Base-by-base conservation (phyloP, 1,139 yeast genomes). In the Suhomyces bolitotheri region DNA sequence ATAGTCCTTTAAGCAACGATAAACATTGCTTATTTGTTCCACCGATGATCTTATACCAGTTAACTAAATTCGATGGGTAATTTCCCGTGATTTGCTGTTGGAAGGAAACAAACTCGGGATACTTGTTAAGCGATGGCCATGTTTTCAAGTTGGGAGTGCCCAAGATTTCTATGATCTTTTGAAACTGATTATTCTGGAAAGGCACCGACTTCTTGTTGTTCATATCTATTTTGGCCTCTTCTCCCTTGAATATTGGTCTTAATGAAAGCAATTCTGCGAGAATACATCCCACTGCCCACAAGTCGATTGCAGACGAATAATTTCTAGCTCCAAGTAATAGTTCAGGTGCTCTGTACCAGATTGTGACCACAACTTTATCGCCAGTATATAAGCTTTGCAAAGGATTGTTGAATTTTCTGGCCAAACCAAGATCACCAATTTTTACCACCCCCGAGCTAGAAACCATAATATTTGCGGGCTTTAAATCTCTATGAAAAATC, bases 331-430 rank as follows among this genome's bases (percentile, higher is more conserved):
- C 98, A 25, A 92, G 63, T 25, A 92, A 66, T 29, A 92, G 66
- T 56, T 92, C 98, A 0, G 98, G 97, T 0, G 98, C 97, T 46
- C 98, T 73, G 58, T 92, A 92, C 98, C 98, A 92, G 41, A 92
- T 92, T 0, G 98, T 92, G 7, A 92, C 98, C 36, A 92, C 98
- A 13, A 94, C 97, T 61, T 92, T 92, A 60, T 92, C 98, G 21
- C 97, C 97, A 8, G 94, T 78, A 53, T 86, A 92, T 17, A 94
- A 68, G 28, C 95, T 82, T 54, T 92, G 97, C 25, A 92, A 60
- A 9, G 96, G 95, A 50, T 88, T 87, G 46, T 84, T 83, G 62
- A 90, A 92, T 49, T 87, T 80, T 41, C 98, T 72, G 0, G 98
- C 98, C 27, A 92, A 70, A 1, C 99, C 99, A 49, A 92, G 72